Evolutionary conservation across 768 basidiomycete species (phyloP).

Genomic region (Suillus tomentosus): DNA sequence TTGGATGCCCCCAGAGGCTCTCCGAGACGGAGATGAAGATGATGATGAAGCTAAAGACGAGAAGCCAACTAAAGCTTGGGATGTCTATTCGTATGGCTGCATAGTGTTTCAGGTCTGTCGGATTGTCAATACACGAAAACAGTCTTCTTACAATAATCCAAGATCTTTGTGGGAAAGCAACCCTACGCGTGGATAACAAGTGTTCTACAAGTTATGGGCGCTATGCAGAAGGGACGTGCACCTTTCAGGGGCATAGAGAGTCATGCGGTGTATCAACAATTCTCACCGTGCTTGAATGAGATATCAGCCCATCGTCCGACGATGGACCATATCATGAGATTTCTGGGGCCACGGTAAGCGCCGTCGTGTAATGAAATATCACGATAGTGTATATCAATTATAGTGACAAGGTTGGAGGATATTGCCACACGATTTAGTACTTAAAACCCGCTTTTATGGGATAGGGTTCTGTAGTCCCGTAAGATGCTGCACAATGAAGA

Average conservation of each 20-base stretch:
- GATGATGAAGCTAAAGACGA: background rate
- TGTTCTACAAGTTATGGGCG: conserved; percentile 18
- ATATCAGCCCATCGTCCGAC: background rate
- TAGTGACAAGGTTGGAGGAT: background rate
- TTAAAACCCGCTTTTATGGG: background rate
- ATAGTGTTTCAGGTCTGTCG: background rate
- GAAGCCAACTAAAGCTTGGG: conserved; percentile 20
- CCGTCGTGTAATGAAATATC: background rate
- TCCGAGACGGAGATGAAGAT: background rate
- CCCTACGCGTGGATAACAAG: conserved; percentile 19
- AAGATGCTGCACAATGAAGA: too few species aligned
- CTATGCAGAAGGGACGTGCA: background rate
- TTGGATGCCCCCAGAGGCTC: conserved; percentile 21
- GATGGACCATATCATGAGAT: background rate
- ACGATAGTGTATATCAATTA: background rate
- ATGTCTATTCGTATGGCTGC: conserved; percentile 6
- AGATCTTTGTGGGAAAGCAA: conserved; percentile 28
- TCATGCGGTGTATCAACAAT: background rate
- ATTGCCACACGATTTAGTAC: background rate
- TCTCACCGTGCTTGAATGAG: background rate
- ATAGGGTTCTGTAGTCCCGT: too few species aligned
- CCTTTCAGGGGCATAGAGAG: background rate
- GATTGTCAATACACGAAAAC: background rate
- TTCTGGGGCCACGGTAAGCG: background rate
- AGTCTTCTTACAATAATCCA: background rate